Conservation (phyloP, 768 basidiomycete genomes). For the Suillus paluster region DNA sequence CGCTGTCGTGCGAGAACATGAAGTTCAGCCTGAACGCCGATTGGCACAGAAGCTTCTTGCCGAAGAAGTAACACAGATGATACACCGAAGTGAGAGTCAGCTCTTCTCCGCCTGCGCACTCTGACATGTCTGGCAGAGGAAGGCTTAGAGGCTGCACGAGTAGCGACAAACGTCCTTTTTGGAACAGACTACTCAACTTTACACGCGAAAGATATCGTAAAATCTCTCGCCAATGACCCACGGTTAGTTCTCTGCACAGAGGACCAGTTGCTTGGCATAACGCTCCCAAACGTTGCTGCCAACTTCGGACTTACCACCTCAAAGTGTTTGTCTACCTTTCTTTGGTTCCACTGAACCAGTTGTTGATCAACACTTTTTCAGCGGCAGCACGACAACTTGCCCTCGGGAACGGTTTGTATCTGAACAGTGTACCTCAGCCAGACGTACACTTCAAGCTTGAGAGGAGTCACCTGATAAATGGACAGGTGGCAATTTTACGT, state of each 20-base stretch:
- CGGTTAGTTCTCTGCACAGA: constrained; percentile 58
- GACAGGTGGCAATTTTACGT: constrained; percentile 64
- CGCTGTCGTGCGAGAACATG: constrained; percentile 59
- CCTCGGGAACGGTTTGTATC: constrained; percentile 67
- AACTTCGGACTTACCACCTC: constrained; percentile 63
- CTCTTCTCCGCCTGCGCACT: background rate
- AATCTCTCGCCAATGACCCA: constrained; percentile 67
- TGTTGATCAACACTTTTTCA: constrained; percentile 32
- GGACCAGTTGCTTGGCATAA: constrained; percentile 54
- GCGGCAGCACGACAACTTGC: constrained; percentile 70
- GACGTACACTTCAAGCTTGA: constrained; percentile 50
- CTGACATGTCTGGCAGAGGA: constrained; percentile 33
- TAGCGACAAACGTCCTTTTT: constrained; percentile 52
- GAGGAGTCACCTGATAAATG: constrained; percentile 58
- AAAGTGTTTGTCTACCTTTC: constrained; percentile 51
- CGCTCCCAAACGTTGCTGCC: constrained; percentile 66
- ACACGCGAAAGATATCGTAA: constrained; percentile 56
- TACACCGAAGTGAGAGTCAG: constrained; percentile 54
- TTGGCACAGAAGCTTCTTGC: constrained; percentile 57
- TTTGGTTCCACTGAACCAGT: background rate
- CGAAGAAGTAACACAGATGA: constrained; percentile 60
- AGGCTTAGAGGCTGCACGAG: constrained; percentile 45
- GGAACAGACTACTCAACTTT: constrained; percentile 45
- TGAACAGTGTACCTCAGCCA: constrained; percentile 66
- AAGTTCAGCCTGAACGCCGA: constrained; percentile 51